Evolutionary conservation across 495 filamentous ascomycete genomes (phyloP).

Genomic region (Aspergillus taichungensis): DNA sequence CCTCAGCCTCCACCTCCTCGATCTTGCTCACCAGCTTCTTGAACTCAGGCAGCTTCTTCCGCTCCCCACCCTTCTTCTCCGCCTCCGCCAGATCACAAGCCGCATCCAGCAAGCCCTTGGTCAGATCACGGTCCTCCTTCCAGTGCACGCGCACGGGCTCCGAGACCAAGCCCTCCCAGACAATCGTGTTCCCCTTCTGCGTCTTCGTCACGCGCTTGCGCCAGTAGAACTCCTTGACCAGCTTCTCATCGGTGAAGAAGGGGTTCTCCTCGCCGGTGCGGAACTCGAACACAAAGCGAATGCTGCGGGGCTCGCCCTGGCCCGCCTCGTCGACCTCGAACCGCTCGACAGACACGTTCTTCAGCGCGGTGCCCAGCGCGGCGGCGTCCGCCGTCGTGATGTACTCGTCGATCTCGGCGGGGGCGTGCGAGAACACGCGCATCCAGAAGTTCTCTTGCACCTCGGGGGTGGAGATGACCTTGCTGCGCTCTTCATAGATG

Average conservation of each 20-base stretch:
- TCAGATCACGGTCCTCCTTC: conserved; percentile 79
- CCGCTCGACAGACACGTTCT: conserved; percentile 55
- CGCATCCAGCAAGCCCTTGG: conserved; percentile 65
- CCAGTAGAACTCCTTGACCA: conserved; percentile 88
- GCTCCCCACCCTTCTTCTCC: conserved; percentile 41
- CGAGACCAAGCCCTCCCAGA: conserved; percentile 62
- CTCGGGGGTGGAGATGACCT: conserved; percentile 53
- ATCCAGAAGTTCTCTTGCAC: conserved; percentile 70
- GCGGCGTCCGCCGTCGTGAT: conserved; percentile 70
- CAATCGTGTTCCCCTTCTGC: conserved; percentile 41
- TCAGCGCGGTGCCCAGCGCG: conserved; percentile 53
- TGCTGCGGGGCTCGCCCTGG: conserved; percentile 40
- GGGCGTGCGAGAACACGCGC: conserved; percentile 75
- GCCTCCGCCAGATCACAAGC: conserved; percentile 60
- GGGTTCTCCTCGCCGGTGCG: conserved; percentile 50
- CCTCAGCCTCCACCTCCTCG: conserved; percentile 20
- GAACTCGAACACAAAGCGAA: conserved; percentile 40
- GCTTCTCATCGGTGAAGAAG: conserved; percentile 59
- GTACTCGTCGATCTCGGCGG: conserved; percentile 72
- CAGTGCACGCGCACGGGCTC: conserved; percentile 82
- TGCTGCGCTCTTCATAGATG: conserved; percentile 64
- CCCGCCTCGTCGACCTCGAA: conserved; percentile 62
- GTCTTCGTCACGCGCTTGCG: conserved; percentile 41
- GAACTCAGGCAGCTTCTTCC: conserved; percentile 40
- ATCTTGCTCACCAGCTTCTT: conserved; percentile 42